A percentile compares a stretch with the other conserved stretches of the same genome.
phyloP scores from a whole-genome alignment of 2,329 filamentous ascomycete genomes.

The Cyclaneusma minus region DNA sequence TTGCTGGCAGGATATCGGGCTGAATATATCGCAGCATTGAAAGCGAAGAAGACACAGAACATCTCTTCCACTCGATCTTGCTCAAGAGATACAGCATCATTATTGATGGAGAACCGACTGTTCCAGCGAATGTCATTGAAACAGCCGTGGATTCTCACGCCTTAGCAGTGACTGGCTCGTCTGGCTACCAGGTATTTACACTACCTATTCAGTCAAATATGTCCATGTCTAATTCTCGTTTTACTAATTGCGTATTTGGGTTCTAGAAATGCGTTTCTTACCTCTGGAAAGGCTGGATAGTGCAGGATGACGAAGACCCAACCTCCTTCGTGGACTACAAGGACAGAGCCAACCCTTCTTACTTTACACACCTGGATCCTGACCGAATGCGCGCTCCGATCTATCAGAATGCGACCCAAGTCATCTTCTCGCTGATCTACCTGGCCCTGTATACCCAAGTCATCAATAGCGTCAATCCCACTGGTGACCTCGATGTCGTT shows the following conservation, averaged over 20 bases:
- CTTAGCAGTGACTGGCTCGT: conserved; percentile 73
- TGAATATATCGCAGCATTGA: conserved; percentile 49
- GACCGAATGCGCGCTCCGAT: conserved; percentile 85
- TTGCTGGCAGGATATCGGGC: not conserved
- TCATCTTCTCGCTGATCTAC: conserved; percentile 71
- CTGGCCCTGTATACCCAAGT: conserved; percentile 75
- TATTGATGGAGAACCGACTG: conserved; percentile 52
- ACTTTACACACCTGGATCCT: conserved; percentile 75
- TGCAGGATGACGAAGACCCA: conserved; percentile 88
- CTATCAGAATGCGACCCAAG: conserved; percentile 84
- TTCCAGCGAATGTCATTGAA: conserved; percentile 78
- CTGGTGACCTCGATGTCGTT: conserved; percentile 68
- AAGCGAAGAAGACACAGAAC: conserved; percentile 60
- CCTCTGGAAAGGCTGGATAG: conserved; percentile 89
- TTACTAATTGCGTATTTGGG: conserved; percentile 1
- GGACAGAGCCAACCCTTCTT: conserved; percentile 61
- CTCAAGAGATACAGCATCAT: conserved; percentile 81
- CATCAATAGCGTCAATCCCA: conserved; percentile 85
- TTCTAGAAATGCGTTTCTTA: conserved; percentile 66
- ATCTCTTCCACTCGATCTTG: conserved; percentile 66
- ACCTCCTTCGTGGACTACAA: conserved; percentile 81
- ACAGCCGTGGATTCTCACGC: conserved; percentile 88
- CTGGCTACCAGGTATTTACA: conserved; percentile 56
- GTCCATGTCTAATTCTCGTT: too few relatives aligned
- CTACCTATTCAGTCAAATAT: not conserved